phyloP scores from a whole-genome alignment of 139 green algal species.

The Tetraselmis chui region DNA sequence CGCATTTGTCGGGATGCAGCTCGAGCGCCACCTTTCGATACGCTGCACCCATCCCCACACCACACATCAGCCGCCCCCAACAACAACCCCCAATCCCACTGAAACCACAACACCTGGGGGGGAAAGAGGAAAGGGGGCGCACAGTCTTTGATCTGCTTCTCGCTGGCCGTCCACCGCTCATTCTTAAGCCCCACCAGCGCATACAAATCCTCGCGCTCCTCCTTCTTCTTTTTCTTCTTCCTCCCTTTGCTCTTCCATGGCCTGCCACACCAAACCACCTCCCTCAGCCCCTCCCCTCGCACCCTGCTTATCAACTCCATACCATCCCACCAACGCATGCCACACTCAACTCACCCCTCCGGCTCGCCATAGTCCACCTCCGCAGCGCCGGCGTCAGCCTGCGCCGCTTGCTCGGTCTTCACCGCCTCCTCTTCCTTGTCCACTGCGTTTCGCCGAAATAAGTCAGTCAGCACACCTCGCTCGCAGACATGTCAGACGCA shows the following conservation, averaged over 20 bases:
- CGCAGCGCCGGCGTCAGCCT: background rate
- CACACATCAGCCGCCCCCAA: too few species aligned
- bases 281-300: background rate
- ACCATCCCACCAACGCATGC: background rate
- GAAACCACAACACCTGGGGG: constrained; percentile 3
- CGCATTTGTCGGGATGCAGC: constrained; percentile 86
- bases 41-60: constrained; percentile 39
- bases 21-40: constrained; percentile 77
- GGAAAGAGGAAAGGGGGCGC: background rate
- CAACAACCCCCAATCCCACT: background rate
- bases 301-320: background rate
- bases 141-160: constrained; percentile 68
- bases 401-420: background rate
- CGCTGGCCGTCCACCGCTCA: constrained; percentile 76
- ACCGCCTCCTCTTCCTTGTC: background rate
- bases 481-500: too few species aligned
- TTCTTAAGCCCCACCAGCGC: constrained; percentile 74
- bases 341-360: background rate
- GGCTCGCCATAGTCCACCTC: background rate
- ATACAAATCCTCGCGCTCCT: constrained; percentile 66
- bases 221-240: constrained; percentile 56
- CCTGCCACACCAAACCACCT: background rate
- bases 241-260: constrained; percentile 56
- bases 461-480: too few species aligned
- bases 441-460: too few species aligned